phyloP scores from a whole-genome alignment of 169 alveolate genomes.

The Eimeria brunetti region DNA sequence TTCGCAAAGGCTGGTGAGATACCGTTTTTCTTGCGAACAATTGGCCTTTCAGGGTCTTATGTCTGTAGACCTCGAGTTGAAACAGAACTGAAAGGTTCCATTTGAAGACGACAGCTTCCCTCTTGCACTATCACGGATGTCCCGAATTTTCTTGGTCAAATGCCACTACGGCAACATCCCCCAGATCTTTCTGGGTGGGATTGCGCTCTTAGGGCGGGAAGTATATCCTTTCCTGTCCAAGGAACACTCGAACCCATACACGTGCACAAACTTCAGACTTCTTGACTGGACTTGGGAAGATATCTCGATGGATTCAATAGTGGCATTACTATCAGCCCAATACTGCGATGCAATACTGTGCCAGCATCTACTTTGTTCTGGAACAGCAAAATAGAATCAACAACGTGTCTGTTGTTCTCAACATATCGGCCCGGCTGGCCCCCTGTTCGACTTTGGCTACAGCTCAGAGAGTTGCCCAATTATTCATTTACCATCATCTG shows the following conservation, averaged over 20 bases:
- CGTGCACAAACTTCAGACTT: neutral
- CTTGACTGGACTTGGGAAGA: neutral
- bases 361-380: neutral
- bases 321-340: neutral
- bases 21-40: neutral
- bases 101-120: neutral
- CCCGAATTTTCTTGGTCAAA: neutral
- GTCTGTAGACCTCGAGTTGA: no score
- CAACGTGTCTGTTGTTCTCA: no score
- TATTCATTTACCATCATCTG: neutral
- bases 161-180: neutral
- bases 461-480: neutral
- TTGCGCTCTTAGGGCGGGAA: neutral
- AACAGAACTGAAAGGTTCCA: neutral
- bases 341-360: no score
- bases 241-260: neutral
- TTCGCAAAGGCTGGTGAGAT: neutral
- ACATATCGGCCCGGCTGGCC: neutral
- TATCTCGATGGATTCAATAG: neutral
- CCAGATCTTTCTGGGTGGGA: no score
- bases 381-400: no score
- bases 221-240: neutral
- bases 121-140: neutral
- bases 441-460: neutral
- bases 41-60: neutral